phyloP scores from a whole-genome alignment of 1,139 yeast genomes.

The Suhomyces bolitotheri region DNA sequence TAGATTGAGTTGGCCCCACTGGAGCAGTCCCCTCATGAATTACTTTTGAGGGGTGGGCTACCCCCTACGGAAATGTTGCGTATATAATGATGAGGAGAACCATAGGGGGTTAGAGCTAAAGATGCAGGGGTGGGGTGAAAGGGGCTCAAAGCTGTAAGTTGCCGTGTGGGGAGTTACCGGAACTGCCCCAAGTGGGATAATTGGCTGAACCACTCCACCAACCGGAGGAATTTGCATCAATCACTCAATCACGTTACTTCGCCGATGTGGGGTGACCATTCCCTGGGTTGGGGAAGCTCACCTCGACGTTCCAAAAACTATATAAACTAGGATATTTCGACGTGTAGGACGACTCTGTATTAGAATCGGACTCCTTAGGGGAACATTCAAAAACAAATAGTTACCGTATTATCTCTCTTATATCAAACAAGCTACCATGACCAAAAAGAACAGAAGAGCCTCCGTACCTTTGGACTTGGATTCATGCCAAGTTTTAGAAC shows the following conservation, averaged over 20 bases:
- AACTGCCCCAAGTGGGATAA: slow-evolving; percentile 1
- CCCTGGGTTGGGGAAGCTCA: background rate
- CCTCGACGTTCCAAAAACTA: background rate
- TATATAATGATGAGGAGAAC: slow-evolving; percentile 4
- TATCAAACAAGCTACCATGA: slow-evolving; percentile 5
- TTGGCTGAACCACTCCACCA: background rate
- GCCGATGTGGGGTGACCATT: slow-evolving; percentile 8
- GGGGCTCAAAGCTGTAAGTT: background rate
- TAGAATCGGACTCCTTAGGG: background rate
- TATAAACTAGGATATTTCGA: slow-evolving; percentile 1
- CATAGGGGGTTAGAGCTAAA: slow-evolving; percentile 1
- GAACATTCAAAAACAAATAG: background rate
- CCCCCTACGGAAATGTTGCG: slow-evolving; percentile 1
- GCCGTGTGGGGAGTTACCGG: background rate
- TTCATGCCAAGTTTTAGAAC: slow-evolving; percentile 41
- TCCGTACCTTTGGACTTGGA: slow-evolving; percentile 37
- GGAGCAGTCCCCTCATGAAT: background rate
- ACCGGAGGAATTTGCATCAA: too few relatives aligned
- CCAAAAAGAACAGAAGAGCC: slow-evolving; percentile 24
- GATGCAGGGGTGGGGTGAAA: too few relatives aligned
- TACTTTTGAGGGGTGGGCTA: background rate
- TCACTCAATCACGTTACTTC: slow-evolving; percentile 6
- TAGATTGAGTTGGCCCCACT: too few relatives aligned
- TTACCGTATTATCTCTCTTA: background rate
- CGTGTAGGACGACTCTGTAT: too few relatives aligned